A percentile compares a stretch with the other conserved stretches of the same genome.
These are phyloP conservation scores for Fusarium transvaalense DNA, from an alignment of 2,329 filamentous ascomycete genomes.

Conservation along the genomic window DNA sequence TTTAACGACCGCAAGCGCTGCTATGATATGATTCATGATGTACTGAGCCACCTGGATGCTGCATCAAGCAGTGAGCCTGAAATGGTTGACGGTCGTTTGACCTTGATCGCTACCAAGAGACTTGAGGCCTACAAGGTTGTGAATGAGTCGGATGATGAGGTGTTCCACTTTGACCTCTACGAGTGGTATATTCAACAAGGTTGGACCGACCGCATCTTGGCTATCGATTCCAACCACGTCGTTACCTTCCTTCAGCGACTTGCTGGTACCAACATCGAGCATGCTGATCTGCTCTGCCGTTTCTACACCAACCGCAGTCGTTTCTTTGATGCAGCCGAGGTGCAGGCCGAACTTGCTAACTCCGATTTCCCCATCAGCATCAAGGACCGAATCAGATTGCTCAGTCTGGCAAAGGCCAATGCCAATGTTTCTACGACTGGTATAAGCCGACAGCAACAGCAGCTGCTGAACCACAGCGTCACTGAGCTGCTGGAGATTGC, in stretches of 20 bases:
- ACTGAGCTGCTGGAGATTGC: constrained; percentile 90
- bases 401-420: constrained; percentile 92
- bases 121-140: constrained; percentile 93
- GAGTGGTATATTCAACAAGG: constrained; percentile 94
- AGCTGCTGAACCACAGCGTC: constrained; percentile 86
- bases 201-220: constrained; percentile 86
- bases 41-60: constrained; percentile 81
- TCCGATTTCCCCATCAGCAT: constrained; percentile 85
- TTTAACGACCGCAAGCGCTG: constrained; percentile 81
- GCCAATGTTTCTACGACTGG: constrained; percentile 85
- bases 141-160: constrained; percentile 87
- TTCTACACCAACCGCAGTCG: constrained; percentile 89
- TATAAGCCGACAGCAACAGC: constrained; percentile 82
- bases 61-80: constrained; percentile 77
- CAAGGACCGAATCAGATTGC: constrained; percentile 87
- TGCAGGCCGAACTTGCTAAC: constrained; percentile 85
- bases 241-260: constrained; percentile 86
- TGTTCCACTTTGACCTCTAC: constrained; percentile 96
- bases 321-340: constrained; percentile 88
- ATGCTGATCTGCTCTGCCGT: constrained; percentile 91
- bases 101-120: constrained; percentile 80
- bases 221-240: constrained; percentile 86
- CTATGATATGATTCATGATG: constrained; percentile 89
- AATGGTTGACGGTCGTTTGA: constrained; percentile 81
- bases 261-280: constrained; percentile 76